Base-by-base conservation (phyloP, 495 filamentous ascomycete species). In the Monascus purpureus region DNA sequence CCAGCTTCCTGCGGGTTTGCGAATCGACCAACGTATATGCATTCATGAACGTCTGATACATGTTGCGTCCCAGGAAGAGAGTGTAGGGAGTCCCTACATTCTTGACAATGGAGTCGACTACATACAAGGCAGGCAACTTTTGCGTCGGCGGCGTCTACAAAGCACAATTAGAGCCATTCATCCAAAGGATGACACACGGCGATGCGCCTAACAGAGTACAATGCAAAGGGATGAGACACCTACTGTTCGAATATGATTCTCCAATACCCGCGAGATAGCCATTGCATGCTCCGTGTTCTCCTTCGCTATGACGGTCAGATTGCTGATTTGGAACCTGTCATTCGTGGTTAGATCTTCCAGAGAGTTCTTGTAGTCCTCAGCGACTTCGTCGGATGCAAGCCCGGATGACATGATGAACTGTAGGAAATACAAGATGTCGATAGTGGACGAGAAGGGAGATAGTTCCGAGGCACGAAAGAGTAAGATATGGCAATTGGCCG, bases 31-130 rank as follows among this genome's bases (percentile, higher is more conserved):
- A 66, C 4, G 75, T 77, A 51, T 95, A 97, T 32, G 92, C 83
- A 41, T 84, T 78, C 86, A 97, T 95, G 52, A 94, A 97, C 12
- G 82, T 94, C 41, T 73, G 70, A 52, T 83, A 96, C 36, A 97
- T 72, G 52, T 88, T 86, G 13, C 81, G 76, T 23, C 90, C 82
- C 38, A 97, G 76, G 52, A 90, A 95, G 5, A 94, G 68, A 1
- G 85, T 93, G 57, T 96, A 97, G 29, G 90, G 92, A 1, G 86
- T 94, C 16, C 92, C 92, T 35, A 96, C 86, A 67, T 96, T 96
- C 61, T 97, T 97, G 46, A 90, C 90, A 35, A 97, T 82, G 6
- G 87, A 95, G 60, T 97, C 90, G 50, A 95, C 81, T 43, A 97
- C 79, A 63, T 96, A 97, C n/a, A 97, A 68, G 2, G 92, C 83